A percentile compares a stretch with the other conserved stretches of the same genome.
phyloP scores from a whole-genome alignment of 2,329 filamentous ascomycete genomes.

The Helotiales sp. region DNA sequence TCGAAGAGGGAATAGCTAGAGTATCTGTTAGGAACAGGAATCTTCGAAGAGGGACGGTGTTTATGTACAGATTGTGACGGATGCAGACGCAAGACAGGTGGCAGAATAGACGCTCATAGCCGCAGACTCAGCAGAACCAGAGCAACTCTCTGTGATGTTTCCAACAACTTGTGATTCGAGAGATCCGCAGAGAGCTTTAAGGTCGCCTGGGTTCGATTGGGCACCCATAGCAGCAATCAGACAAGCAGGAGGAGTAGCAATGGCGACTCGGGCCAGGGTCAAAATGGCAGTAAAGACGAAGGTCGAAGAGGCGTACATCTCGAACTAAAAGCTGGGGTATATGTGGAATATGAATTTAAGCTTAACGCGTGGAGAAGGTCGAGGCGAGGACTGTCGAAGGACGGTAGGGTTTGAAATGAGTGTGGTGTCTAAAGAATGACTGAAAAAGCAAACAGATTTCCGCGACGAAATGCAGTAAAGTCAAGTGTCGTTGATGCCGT shows the following conservation, averaged over 20 bases:
- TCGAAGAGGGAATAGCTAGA: slow-evolving; percentile 19
- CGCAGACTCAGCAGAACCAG: slow-evolving; percentile 14
- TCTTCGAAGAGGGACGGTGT: not conserved
- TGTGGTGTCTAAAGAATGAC: slow-evolving; percentile 24
- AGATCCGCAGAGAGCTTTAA: slow-evolving; percentile 22
- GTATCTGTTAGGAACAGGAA: not conserved
- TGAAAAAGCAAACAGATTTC: slow-evolving; percentile 10
- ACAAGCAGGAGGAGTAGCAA: slow-evolving; percentile 31
- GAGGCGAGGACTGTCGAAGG: slow-evolving; percentile 16
- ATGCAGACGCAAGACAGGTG: slow-evolving; percentile 20
- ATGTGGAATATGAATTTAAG: slow-evolving; percentile 7
- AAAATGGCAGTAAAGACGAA: slow-evolving; percentile 24
- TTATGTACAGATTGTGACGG: slow-evolving; percentile 21
- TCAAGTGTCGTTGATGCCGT: slow-evolving; percentile 7
- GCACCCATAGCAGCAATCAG: slow-evolving; percentile 27
- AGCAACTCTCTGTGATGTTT: slow-evolving; percentile 21
- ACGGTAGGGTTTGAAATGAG: slow-evolving; percentile 20
- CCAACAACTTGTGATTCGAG: slow-evolving; percentile 11
- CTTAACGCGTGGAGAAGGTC: not conserved
- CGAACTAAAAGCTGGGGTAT: slow-evolving; percentile 19
- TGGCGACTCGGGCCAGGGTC: slow-evolving; percentile 20
- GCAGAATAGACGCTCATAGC: slow-evolving; percentile 22
- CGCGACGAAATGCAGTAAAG: slow-evolving; percentile 8
- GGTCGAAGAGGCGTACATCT: slow-evolving; percentile 26
- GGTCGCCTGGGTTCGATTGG: slow-evolving; percentile 25